Evolutionary conservation across 495 filamentous ascomycete genomes (phyloP).

Genomic region (Neurospora hispaniola): DNA sequence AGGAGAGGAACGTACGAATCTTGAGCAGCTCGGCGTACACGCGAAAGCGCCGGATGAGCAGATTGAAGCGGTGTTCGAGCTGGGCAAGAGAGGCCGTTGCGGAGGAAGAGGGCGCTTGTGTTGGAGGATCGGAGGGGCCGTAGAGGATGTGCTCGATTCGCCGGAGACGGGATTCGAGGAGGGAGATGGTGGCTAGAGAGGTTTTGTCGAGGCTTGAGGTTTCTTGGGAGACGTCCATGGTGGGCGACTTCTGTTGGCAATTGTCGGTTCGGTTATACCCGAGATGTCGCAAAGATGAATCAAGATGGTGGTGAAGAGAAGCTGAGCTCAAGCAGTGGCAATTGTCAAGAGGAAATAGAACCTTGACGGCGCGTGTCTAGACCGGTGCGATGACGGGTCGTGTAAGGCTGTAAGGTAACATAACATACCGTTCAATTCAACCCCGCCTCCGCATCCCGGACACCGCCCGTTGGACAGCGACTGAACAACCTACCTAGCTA

Average conservation of each 20-base stretch:
- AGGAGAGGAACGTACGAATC: slow-evolving; percentile 28
- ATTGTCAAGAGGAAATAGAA: background rate
- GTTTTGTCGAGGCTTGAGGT: slow-evolving; percentile 34
- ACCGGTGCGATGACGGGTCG: background rate
- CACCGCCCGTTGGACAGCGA: background rate
- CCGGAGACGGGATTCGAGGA: slow-evolving; percentile 65
- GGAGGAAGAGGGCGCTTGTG: slow-evolving; percentile 29
- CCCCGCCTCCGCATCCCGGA: background rate
- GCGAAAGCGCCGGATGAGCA: slow-evolving; percentile 28
- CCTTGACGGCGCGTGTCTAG: background rate
- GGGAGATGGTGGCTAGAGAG: slow-evolving; percentile 53
- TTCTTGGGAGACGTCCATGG: background rate
- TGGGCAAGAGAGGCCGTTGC: slow-evolving; percentile 46
- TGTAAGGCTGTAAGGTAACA: background rate
- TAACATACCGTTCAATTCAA: background rate
- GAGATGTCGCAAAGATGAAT: too few relatives aligned
- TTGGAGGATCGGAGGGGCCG: slow-evolving; percentile 34
- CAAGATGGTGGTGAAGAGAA: background rate
- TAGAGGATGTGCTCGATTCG: slow-evolving; percentile 66
- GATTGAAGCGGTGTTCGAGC: slow-evolving; percentile 47
- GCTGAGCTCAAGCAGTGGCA: background rate
- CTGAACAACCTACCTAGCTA: background rate
- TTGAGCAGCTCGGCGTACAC: slow-evolving; percentile 39
- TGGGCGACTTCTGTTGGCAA: background rate
- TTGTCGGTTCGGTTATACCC: background rate